phyloP scores from a whole-genome alignment of 495 filamentous ascomycete species.

The Penicillium waksmanii region DNA sequence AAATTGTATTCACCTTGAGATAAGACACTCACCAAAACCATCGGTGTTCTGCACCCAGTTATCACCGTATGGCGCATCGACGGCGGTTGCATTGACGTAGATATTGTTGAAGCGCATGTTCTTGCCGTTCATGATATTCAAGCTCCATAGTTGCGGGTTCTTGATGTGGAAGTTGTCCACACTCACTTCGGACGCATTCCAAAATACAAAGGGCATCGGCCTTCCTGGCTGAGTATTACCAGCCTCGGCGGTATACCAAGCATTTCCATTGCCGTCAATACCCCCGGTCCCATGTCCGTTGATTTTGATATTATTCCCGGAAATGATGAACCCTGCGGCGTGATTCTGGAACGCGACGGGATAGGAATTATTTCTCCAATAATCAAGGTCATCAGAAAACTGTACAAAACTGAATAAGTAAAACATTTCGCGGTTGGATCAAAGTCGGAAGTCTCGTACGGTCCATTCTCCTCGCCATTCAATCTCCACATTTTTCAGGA shows the following conservation, averaged over 20 bases:
- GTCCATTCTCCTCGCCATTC: conserved; percentile 54
- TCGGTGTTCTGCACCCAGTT: conserved; percentile 66
- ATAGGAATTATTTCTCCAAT: conserved; percentile 60
- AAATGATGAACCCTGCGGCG: conserved; percentile 54
- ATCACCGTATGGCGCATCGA: conserved; percentile 51
- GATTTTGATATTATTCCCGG: conserved; percentile 52
- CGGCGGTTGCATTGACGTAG: conserved; percentile 50
- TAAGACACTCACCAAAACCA: conserved; percentile 45
- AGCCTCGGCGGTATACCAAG: conserved; percentile 49
- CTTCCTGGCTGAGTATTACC: conserved; percentile 53
- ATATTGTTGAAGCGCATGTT: conserved; percentile 59
- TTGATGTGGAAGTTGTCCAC: conserved; percentile 58
- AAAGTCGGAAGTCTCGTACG: conserved; percentile 25
- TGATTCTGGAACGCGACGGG: conserved; percentile 62
- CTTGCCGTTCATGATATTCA: conserved; percentile 64
- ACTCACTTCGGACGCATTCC: conserved; percentile 58
- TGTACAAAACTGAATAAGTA: conserved; percentile 13
- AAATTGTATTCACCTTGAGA: background rate
- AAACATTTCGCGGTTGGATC: background rate
- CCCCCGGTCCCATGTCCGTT: conserved; percentile 55
- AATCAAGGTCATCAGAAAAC: conserved; percentile 55
- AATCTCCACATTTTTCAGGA: conserved; percentile 47
- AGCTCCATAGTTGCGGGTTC: conserved; percentile 56
- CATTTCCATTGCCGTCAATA: conserved; percentile 59
- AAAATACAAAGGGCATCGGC: conserved; percentile 64